Base-by-base conservation (phyloP, 2,329 filamentous ascomycete genomes). In the Madurella fahalii region DNA sequence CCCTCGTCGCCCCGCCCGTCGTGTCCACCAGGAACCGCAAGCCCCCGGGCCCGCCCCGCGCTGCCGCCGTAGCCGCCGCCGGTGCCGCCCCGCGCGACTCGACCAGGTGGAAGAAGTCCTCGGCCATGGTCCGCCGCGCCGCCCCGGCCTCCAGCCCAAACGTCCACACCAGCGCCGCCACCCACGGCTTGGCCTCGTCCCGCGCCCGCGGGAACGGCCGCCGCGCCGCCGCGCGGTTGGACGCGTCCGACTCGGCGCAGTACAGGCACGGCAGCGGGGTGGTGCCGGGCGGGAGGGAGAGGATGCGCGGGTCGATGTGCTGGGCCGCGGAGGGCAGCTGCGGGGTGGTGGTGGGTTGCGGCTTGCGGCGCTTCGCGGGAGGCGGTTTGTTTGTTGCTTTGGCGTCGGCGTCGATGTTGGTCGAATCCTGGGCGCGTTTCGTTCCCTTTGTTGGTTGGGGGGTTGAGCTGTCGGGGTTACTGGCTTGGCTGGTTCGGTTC, bases 211-310 rank as follows among this genome's bases (percentile, higher is more conserved):
- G 13, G 7, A 41, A 31, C 9, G 25, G 30, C 3, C 17, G 41
- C 1, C 31, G 25, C 17, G 30, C 25, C 30, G 32, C 17, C 11
- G 13, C 20, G 18, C 13, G 42, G 52, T 48, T 40, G 42, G 46
- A 37, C 20, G 52, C 56, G 41, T 20, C 34, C 15, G 56, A 54
- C 18, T 52, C 49, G 45, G 52, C 40, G 49, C 49, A 58, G 52
- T 52, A 40, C 31, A n/a, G 15, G 49, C 52, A 58, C 3, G 56
- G 48, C 9, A 54, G 52, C 18, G 46, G 48, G 20, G 11, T 15
- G 25, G n/a, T 37, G 32, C n/a, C 4, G 18, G 15, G 11, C 11
- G n/a, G 18, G 20, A 9, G 43, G 9, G 12, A 31, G 15, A 17
- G 18, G 9, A 12, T 5, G 4, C 25, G 39, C n/a, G 18, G 8